Evolutionary conservation across 805 yeast species (phyloP), one percentile per base, ranked within the genome.

Genomic region (Ogataea glucozyma): DNA sequence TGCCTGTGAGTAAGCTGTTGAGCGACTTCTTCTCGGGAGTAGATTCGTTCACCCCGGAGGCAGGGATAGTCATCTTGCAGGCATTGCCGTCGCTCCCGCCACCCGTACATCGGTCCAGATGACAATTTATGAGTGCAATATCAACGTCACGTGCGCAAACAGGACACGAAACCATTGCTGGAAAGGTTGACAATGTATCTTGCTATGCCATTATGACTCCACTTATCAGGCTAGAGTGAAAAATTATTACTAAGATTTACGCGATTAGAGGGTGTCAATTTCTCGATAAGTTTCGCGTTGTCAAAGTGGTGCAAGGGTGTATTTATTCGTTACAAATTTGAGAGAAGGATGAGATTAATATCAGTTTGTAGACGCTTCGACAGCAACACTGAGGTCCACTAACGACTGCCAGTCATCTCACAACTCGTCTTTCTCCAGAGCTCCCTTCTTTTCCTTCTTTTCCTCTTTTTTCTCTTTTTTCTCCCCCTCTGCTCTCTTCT

Each of bases 161-260:
- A 3, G 71, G 71, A 43, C 71, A 67, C 21, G 47, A 31, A 2
- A 65, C 69, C 65, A 66, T 62, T 14, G 14, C n/a, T n/a, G n/a
- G 8, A 14, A 7, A 9, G 23, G 11, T 23, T 8, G 12, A 9
- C 26, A 23, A 23, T 23, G 26, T 8, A 23, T 12, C 26, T 23
- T 23, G n/a, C n/a, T n/a, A n/a, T n/a, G n/a, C n/a, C n/a, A n/a
- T n/a, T n/a, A n/a, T n/a, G n/a, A n/a, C n/a, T n/a, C n/a, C n/a
- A n/a, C 12, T 23, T 23, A 23, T 23, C 8, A 12, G n/a, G n/a
- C n/a, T n/a, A n/a, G n/a, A n/a, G n/a, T n/a, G n/a, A n/a, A n/a
- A n/a, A n/a, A n/a, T n/a, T n/a, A n/a, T n/a, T n/a, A n/a, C n/a
- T n/a, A n/a, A n/a, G n/a, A n/a, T n/a, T n/a, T n/a, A n/a, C n/a